Conservation (phyloP, 164 flowering plant genomes). For the Chimonanthus salicifolius region DNA sequence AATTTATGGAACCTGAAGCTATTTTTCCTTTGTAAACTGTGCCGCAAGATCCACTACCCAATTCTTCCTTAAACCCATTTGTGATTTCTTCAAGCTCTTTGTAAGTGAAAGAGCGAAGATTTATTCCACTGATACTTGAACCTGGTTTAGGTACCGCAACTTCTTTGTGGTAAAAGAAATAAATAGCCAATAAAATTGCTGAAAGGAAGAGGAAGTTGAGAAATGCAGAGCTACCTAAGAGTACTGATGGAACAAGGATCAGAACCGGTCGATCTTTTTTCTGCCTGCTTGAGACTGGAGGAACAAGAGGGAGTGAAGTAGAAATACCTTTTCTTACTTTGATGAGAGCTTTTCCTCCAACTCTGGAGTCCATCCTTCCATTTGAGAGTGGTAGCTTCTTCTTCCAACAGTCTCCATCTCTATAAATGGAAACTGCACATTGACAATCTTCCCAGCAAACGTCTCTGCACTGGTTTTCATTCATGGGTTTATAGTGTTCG, state of each 20-base stretch:
- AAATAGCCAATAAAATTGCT: constrained; percentile 9
- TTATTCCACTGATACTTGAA: background rate
- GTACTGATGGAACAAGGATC: background rate
- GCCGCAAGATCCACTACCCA: constrained; percentile 4
- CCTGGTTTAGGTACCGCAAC: background rate
- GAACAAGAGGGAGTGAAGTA: background rate
- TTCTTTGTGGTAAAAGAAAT: constrained; percentile 8
- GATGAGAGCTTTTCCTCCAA: constrained; percentile 13
- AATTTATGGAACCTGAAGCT: background rate
- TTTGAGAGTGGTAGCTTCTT: constrained; percentile 15
- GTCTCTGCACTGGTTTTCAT: constrained; percentile 5
- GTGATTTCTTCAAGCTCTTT: constrained; percentile 20
- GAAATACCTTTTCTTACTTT: constrained; percentile 11
- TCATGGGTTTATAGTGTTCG: background rate
- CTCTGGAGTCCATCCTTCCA: constrained; percentile 6
- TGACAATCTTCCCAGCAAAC: constrained; percentile 21
- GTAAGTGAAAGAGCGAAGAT: constrained; percentile 14
- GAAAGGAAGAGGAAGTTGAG: background rate
- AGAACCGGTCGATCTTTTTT: background rate
- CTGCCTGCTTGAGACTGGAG: background rate
- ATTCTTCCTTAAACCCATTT: constrained; percentile 13
- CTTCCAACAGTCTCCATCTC: constrained; percentile 15
- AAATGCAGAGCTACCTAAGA: constrained; percentile 9
- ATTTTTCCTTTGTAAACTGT: constrained; percentile 17
- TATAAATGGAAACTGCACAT: constrained; percentile 14